Base-by-base conservation (phyloP, 2,329 filamentous ascomycete species). In the Teratosphaeria epicoccoides region DNA sequence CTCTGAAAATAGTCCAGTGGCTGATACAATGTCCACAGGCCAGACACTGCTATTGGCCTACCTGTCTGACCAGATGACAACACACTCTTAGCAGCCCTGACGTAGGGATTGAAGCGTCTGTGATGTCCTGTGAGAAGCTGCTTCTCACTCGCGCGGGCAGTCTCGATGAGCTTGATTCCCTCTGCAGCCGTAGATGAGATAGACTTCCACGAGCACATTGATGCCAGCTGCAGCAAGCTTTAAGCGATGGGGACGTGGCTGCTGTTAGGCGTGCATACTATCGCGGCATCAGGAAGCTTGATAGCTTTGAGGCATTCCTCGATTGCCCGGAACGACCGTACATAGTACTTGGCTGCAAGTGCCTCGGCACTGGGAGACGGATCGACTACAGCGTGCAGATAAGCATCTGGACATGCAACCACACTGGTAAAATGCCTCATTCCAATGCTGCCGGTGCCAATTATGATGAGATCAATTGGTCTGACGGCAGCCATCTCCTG, bases 171-270 rank as follows among this genome's bases (percentile, higher is more conserved):
- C 14, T 60, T 62, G 17, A 62, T 56, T 0, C 73, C 75, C 12
- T 63, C 68, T 0, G 54, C 46, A 22, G 73, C 63, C 26, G 72
- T 67, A 4, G 66, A 71, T 40, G 74, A 73, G 23, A 82, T 62
- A 0, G 79, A 79, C 58, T 82, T 82, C 59, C 82, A 80, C 20
- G 80, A 70, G 0, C 82, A 68, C 0, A 81, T 68, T n/a, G 81
- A 63, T 0, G 72, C 74, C 0, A 64, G 69, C 0, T 67, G 58
- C 1, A 79, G 67, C 1, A 82, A 67, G 37, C 75, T 68, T n/a
- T 69, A 71, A 2, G 76, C 67, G 1, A 81, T 54, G 0, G 73
- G 47, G 4, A 79, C 77, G 53, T 82, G 79, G 0, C 76, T 80
- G 57, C 76, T 71, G 57, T 81, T 82, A 2, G 79, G 79, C 0